Evolutionary conservation across 2,329 filamentous ascomycete genomes (phyloP), one percentile per base, ranked within the genome.

Genomic region (Pseudocercospora fijiensis): DNA sequence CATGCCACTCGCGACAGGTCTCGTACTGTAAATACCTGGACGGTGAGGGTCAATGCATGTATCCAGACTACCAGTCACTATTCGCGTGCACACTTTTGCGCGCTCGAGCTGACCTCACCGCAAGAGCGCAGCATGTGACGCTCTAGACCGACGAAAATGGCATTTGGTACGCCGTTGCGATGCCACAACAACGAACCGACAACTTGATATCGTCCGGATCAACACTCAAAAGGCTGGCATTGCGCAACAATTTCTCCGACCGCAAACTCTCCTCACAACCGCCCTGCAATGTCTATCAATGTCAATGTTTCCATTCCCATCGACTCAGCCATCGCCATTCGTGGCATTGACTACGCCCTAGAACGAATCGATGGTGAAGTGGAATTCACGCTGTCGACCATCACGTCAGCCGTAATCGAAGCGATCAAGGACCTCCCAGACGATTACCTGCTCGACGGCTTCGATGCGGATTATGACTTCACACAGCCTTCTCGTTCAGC

Each of bases 391-490:
- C 57, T 67, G 5, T 56, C 61, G 27, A 61, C 57, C 18, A 62
- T 67, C 61, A 61, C 61, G 16, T 55, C 49, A 24, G 57, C 56
- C 4, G 62, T 67, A 37, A 67, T 67, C 27, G 58, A 59, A 37
- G 65, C 65, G 18, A 41, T 67, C 18, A 64, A 65, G 13, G 45
- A 51, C 1, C 59, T 67, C 1, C 60, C 63, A 16, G 58, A 61
- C 30, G 57, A 55, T 53, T 57, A 52, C 52, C 27, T 62, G 22
- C 26, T 52, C 24, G 43, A 62, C 28, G 45, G 47, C 20, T 18
- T 26, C 6, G 57, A 52, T 33, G 30, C 55, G 6, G 24, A 49
- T 13, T 20, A 43, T 16, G 18, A 18, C 22, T 24, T 24, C 7
- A 53, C 49, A 24, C 24, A 55, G 11, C 26, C 57, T 8, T 41